phyloP scores from a whole-genome alignment of 2,329 filamentous ascomycete species.

The Clarireedia homoeocarpa region DNA sequence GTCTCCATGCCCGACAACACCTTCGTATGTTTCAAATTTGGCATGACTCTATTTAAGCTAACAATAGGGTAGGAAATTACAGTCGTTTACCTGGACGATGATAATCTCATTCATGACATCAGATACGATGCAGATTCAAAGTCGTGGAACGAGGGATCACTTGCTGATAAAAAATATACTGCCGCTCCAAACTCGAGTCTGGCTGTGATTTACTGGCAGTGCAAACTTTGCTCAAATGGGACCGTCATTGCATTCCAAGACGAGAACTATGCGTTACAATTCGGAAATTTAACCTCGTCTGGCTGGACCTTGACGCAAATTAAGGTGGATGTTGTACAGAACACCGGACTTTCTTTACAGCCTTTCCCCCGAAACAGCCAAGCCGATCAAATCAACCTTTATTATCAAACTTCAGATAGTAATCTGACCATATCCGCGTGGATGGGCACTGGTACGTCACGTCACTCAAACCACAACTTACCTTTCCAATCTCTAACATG shows the following conservation, averaged over 20 bases:
- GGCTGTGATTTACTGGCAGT: slow-evolving; percentile 15
- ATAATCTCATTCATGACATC: slow-evolving; percentile 13
- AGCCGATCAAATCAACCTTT: slow-evolving; percentile 14
- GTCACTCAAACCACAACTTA: not conserved
- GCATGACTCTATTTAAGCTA: not conserved
- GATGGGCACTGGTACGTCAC: not conserved
- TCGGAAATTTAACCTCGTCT: slow-evolving; percentile 10
- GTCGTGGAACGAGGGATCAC: slow-evolving; percentile 8
- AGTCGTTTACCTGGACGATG: slow-evolving; percentile 11
- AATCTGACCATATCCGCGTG: slow-evolving; percentile 9
- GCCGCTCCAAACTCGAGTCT: slow-evolving; percentile 7
- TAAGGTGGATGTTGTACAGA: slow-evolving; percentile 2
- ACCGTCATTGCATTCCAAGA: slow-evolving; percentile 13
- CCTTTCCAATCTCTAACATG: not conserved
- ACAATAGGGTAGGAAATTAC: slow-evolving; percentile 12
- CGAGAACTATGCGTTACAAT: slow-evolving; percentile 10
- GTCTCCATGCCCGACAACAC: slow-evolving; percentile 8
- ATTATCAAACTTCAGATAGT: slow-evolving; percentile 7
- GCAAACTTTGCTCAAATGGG: slow-evolving; percentile 10
- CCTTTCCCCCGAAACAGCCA: slow-evolving; percentile 6
- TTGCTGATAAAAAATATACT: slow-evolving; percentile 9
- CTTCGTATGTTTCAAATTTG: not conserved
- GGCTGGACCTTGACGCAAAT: slow-evolving; percentile 14
- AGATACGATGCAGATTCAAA: slow-evolving; percentile 10
- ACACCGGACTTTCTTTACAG: slow-evolving; percentile 13